Conservation (phyloP, 2,329 filamentous ascomycete genomes). For the Achaetomium macrosporum region DNA sequence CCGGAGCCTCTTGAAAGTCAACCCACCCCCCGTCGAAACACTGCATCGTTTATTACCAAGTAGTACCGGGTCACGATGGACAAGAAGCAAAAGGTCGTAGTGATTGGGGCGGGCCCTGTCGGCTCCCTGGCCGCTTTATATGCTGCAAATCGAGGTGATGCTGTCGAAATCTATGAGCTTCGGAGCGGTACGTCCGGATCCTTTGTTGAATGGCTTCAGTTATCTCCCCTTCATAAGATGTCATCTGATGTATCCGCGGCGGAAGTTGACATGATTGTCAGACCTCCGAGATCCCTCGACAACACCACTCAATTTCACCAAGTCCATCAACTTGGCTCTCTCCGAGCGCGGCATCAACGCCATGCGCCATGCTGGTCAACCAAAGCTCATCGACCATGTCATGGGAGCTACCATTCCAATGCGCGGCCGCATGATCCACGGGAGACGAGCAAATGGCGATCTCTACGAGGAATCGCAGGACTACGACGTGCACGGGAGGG, state of each 20-base stretch:
- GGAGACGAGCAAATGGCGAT: constrained; percentile 55
- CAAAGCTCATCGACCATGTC: constrained; percentile 65
- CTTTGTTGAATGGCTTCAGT: background rate
- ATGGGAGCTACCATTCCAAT: constrained; percentile 81
- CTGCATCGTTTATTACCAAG: too few species aligned
- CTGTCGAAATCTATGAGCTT: constrained; percentile 92
- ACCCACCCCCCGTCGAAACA: too few species aligned
- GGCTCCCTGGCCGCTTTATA: constrained; percentile 89
- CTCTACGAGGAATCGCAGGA: constrained; percentile 75
- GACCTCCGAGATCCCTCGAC: constrained; percentile 82
- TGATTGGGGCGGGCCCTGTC: constrained; percentile 90
- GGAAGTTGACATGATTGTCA: constrained; percentile 33
- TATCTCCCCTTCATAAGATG: background rate
- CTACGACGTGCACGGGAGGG: constrained; percentile 84
- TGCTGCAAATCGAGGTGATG: constrained; percentile 77
- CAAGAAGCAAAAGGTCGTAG: constrained; percentile 60
- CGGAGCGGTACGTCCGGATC: constrained; percentile 61
- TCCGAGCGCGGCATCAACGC: constrained; percentile 92
- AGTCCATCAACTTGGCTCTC: constrained; percentile 95
- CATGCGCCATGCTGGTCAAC: constrained; percentile 63
- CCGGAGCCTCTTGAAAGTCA: background rate
- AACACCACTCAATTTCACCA: constrained; percentile 87
- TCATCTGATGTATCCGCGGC: background rate
- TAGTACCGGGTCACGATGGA: constrained; percentile 27
- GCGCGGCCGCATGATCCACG: constrained; percentile 95